phyloP scores from a whole-genome alignment of 2,329 filamentous ascomycete genomes.

The Stagonosporopsis tanaceti region DNA sequence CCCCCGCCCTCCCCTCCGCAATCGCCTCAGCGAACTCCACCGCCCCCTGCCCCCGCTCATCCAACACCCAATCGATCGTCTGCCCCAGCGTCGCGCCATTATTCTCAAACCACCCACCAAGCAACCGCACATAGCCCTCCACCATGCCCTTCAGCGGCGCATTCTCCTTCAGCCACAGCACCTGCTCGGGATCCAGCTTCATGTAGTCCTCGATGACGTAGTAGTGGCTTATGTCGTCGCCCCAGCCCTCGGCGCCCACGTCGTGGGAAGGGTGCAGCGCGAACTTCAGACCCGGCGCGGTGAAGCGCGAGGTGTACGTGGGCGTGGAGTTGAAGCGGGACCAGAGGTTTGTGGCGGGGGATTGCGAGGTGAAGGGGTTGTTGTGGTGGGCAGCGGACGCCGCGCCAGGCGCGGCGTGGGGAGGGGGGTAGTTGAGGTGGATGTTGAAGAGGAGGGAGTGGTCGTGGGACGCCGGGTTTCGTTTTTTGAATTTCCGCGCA shows the following conservation, averaged over 20 bases:
- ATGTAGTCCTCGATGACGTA: constrained; percentile 71
- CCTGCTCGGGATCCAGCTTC: constrained; percentile 68
- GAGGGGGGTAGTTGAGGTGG: constrained; percentile 59
- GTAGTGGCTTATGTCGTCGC: constrained; percentile 69
- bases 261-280: constrained; percentile 60
- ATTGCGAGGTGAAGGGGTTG: constrained; percentile 41
- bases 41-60: constrained; percentile 62
- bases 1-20: constrained; percentile 75
- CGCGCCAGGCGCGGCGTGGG: constrained; percentile 22
- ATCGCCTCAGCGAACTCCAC: constrained; percentile 68
- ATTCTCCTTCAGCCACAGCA: constrained; percentile 65
- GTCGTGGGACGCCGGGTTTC: constrained; percentile 57
- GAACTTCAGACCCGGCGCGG: constrained; percentile 52
- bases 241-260: constrained; percentile 68
- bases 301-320: constrained; percentile 49
- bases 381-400: constrained; percentile 34
- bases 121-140: constrained; percentile 59
- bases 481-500: constrained; percentile 65
- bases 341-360: constrained; percentile 36
- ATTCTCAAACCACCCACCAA: constrained; percentile 67
- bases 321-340: constrained; percentile 49
- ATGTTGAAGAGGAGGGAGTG: constrained; percentile 62
- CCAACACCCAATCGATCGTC: constrained; percentile 65
- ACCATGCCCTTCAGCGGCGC: constrained; percentile 65
- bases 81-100: constrained; percentile 70